A percentile compares a stretch with the other conserved stretches of the same genome.
Conservation (phyloP, 352 stramenopile genomes). For the Pythium plurisporium region DNA sequence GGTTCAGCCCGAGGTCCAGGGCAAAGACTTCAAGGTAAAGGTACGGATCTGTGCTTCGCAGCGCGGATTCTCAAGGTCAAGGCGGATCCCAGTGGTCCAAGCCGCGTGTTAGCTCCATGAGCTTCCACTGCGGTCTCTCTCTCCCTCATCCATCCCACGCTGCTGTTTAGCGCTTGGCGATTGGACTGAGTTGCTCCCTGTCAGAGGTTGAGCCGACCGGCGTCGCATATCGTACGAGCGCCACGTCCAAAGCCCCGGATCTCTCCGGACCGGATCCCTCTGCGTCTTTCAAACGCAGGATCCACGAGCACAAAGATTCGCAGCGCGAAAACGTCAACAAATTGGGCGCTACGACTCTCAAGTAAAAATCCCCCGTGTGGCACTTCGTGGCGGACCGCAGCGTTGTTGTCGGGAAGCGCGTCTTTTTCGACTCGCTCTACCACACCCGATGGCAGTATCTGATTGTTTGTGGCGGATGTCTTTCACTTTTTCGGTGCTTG, state of each 20-base stretch:
- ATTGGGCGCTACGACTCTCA: neutral
- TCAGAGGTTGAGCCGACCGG: neutral
- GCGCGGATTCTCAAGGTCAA: neutral
- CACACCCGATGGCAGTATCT: too few species aligned
- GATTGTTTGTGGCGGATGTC: too few species aligned
- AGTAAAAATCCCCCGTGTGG: neutral
- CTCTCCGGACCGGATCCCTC: neutral
- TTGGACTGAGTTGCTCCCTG: neutral
- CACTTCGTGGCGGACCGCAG: neutral
- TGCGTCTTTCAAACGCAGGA: conserved; percentile 6
- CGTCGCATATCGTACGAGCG: neutral
- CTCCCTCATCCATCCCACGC: neutral
- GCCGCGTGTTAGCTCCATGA: neutral
- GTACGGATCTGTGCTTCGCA: neutral
- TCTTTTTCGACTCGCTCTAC: conserved; percentile 5
- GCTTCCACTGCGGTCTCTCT: neutral
- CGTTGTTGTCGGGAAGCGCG: conserved; percentile 4
- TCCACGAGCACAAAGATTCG: neutral
- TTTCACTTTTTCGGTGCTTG: too few species aligned
- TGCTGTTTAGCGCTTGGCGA: neutral
- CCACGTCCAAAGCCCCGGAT: neutral
- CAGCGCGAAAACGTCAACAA: conserved; percentile 3
- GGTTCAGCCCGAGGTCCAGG: too few species aligned
- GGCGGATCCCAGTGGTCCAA: neutral
- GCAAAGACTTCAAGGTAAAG: too few species aligned